A percentile compares a stretch with the other conserved stretches of the same genome.
Evolutionary conservation across 2,329 filamentous ascomycete species (phyloP).

Genomic region (Paraphoma sp.): DNA sequence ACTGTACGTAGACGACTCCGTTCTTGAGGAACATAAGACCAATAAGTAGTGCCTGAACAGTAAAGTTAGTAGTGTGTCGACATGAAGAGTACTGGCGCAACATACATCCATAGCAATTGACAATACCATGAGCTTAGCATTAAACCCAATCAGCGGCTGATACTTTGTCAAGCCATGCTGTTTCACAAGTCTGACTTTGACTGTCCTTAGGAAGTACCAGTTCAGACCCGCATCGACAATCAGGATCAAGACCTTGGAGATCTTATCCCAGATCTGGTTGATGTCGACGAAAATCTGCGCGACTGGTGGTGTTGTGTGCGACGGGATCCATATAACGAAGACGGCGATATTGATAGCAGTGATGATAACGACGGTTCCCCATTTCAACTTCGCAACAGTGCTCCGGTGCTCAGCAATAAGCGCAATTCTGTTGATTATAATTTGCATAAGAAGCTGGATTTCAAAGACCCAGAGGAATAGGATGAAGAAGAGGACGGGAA

Average conservation of each 20-base stretch:
- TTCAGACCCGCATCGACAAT: slow-evolving; percentile 61
- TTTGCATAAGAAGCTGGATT: slow-evolving; percentile 61
- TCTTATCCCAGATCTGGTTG: slow-evolving; percentile 61
- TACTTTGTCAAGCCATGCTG: slow-evolving; percentile 52
- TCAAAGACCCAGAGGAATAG: slow-evolving; percentile 42
- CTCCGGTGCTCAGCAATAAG: slow-evolving; percentile 54
- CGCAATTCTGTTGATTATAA: slow-evolving; percentile 62
- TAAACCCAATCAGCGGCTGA: slow-evolving; percentile 49
- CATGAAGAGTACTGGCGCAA: neutral
- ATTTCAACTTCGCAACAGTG: slow-evolving; percentile 54
- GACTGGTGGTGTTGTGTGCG: slow-evolving; percentile 44
- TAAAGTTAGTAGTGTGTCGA: neutral
- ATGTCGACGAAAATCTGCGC: slow-evolving; percentile 52
- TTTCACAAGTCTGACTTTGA: slow-evolving; percentile 47
- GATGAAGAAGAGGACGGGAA: slow-evolving; percentile 42
- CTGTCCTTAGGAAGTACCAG: slow-evolving; percentile 57
- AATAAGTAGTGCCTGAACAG: slow-evolving; percentile 41
- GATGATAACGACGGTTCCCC: slow-evolving; percentile 54
- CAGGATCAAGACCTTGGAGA: slow-evolving; percentile 60
- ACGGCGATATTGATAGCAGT: slow-evolving; percentile 61
- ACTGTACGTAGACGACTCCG: slow-evolving; percentile 49
- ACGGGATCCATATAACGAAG: slow-evolving; percentile 62
- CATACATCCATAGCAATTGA: slow-evolving; percentile 52
- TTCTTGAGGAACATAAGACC: slow-evolving; percentile 49
- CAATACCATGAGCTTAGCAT: slow-evolving; percentile 49